Base-by-base conservation (phyloP, 208 protist genomes). In the Acanthamoeba triangularis region DNA sequence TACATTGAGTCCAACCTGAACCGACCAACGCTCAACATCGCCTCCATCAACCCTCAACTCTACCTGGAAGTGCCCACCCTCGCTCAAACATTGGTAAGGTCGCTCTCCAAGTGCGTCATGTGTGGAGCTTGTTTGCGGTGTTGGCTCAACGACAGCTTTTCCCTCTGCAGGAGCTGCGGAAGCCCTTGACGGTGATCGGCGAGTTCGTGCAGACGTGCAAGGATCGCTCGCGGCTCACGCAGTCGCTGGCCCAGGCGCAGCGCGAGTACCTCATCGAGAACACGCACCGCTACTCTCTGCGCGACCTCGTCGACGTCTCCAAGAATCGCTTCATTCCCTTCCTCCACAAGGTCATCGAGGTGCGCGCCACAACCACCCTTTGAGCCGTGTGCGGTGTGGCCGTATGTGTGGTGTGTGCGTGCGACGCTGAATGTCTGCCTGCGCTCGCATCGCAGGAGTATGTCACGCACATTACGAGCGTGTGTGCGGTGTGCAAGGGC, bases 401-500 rank as follows among this genome's bases (percentile, higher is more conserved):
- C 69, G 16, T 11, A 23, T 13, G 8, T 8, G 33, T 10, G 11
- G 69, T 14, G 74, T 54, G n/a, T 13, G 10, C 37, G 20, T 18
- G 44, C 44, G 10, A 47, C 13, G 69, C 69, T 78, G n/a, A 44
- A 33, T 3, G 30, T 76, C 1, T 13, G 13, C 20, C n/a, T 41
- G 37, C 33, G n/a, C 10, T 76, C 20, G 23, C 2, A 59, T 18
- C 1, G 16, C n/a, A 88, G 44, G 80, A 88, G 10, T 88, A 61
- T 11, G 28, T 59, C 41, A 18, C 35, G 30, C 44, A 88, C 52
- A 88, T 63, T 41, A 88, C 52, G 4, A 88, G 13, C 23, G 52
- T 61, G 44, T 63, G 44, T 41, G 80, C 80, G n/a, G 80, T 88
- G 80, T 88, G 80, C 80, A 54, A 59, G 52, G 80, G 80, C 47